These are phyloP conservation scores for Zymoseptoria pseudotritici DNA, from an alignment of 2,329 filamentous ascomycete genomes.

Conservation along the genomic window DNA sequence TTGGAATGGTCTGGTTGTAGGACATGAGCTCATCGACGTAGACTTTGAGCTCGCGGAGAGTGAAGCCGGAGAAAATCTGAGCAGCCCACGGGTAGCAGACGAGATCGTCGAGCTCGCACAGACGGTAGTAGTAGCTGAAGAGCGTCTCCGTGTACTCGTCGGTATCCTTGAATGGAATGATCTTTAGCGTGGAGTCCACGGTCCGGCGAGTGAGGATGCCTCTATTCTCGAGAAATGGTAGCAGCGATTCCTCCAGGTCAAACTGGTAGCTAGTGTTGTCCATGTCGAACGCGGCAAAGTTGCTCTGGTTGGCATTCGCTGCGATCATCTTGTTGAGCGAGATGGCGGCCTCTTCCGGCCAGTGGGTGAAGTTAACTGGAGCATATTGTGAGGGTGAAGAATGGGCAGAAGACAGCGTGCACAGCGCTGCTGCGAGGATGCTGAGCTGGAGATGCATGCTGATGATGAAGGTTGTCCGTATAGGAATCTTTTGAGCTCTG, in stretches of 20 bases:
- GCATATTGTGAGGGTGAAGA: neutral
- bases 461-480: neutral
- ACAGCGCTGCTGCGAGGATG: neutral
- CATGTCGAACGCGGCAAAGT: slow-evolving; percentile 32
- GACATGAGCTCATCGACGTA: slow-evolving; percentile 44
- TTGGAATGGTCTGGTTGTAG: slow-evolving; percentile 32
- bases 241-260: slow-evolving; percentile 39
- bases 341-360: slow-evolving; percentile 12
- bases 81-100: slow-evolving; percentile 41
- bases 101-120: slow-evolving; percentile 37
- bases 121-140: slow-evolving; percentile 41
- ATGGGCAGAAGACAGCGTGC: neutral
- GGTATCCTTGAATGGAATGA: slow-evolving; percentile 39
- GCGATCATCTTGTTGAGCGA: slow-evolving; percentile 13
- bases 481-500: neutral
- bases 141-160: slow-evolving; percentile 34
- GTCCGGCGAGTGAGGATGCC: slow-evolving; percentile 36
- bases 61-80: slow-evolving; percentile 37
- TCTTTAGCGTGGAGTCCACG: slow-evolving; percentile 35
- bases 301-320: slow-evolving; percentile 15
- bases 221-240: slow-evolving; percentile 39
- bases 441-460: neutral
- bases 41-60: slow-evolving; percentile 40
- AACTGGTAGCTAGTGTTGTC: slow-evolving; percentile 41
- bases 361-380: slow-evolving; percentile 6